These are phyloP conservation scores for Sarocladium brachiariae DNA, from an alignment of 2,329 filamentous ascomycete genomes.

Conservation along the genomic window DNA sequence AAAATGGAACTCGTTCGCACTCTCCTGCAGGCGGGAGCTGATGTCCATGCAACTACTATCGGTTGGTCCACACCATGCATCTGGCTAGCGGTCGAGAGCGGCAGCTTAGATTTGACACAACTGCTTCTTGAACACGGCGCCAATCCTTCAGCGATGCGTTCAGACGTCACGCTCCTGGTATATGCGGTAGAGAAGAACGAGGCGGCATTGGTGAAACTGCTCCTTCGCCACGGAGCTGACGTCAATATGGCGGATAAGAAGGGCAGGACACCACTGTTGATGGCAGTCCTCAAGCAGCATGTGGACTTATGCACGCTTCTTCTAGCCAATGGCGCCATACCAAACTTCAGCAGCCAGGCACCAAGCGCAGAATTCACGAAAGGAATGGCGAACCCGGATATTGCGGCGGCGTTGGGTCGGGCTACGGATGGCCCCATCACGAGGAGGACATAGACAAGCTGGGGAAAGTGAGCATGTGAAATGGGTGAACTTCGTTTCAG, in stretches of 20 bases:
- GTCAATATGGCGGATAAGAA: constrained; percentile 24
- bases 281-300: constrained; percentile 23
- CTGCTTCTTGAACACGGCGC: constrained; percentile 24
- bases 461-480: too few species aligned
- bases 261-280: constrained; percentile 25
- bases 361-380: constrained; percentile 19
- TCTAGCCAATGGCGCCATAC: constrained; percentile 20
- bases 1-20: constrained; percentile 21
- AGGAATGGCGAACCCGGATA: constrained; percentile 18
- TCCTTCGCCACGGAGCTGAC: constrained; percentile 25
- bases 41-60: constrained; percentile 21
- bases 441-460: background rate
- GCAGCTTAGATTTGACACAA: constrained; percentile 18
- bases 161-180: constrained; percentile 8
- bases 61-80: constrained; percentile 17
- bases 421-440: background rate
- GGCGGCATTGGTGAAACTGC: background rate
- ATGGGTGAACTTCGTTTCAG: too few species aligned
- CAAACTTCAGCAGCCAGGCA: constrained; percentile 14
- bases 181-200: constrained; percentile 16
- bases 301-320: constrained; percentile 22
- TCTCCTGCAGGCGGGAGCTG: constrained; percentile 28
- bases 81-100: constrained; percentile 20
- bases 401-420: constrained; percentile 19
- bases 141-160: constrained; percentile 17